Base-by-base conservation (phyloP, 2,329 filamentous ascomycete genomes). In the Thelonectria olida region DNA sequence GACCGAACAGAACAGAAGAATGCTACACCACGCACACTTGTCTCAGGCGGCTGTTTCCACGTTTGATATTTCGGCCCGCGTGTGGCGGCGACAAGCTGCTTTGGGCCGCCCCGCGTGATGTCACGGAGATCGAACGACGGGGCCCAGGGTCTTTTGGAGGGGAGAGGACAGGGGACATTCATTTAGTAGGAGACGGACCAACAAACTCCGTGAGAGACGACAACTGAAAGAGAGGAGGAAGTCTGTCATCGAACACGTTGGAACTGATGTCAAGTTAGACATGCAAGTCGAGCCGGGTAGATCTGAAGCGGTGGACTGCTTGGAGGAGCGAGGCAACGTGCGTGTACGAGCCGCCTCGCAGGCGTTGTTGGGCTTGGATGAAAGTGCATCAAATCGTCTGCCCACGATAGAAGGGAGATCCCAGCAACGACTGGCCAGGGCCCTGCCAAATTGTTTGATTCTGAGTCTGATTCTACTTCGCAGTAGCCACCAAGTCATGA, bases 61-160 rank as follows among this genome's bases (percentile, higher is more conserved):
- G 53, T 42, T 61, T 56, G 44, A 58, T 60, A 64, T 59, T 61
- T 55, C 52, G 57, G 57, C 47, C 61, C 56, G 54, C 50, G 28
- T 20, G 52, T 52, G 53, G 58, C 52, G 52, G 50, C 47, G 39
- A 51, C 51, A 48, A 45, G 22, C 22, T 45, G 20, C 31, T 38
- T 34, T 39, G 31, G 53, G 59, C 27, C 55, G 51, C 51, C 57
- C 49, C 60, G 65, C 63, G 63, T 68, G 63, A 71, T 71, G 62
- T 67, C 61, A 68, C 63, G 25, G 45, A 64, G 59, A 68, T 68
- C 62, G 68, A 67, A 71, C 52, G 65, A 71, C 61, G 49, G 50
- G 49, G 56, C 54, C 39, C 28, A 59, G 56, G 56, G 58, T 61
- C 58, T 36, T 42, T 53, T 36, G 48, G 39, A 45, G 42, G 53